These are phyloP conservation scores for Penicillium sp. DNA, from an alignment of 2,329 filamentous ascomycete species.

Conservation along the genomic window DNA sequence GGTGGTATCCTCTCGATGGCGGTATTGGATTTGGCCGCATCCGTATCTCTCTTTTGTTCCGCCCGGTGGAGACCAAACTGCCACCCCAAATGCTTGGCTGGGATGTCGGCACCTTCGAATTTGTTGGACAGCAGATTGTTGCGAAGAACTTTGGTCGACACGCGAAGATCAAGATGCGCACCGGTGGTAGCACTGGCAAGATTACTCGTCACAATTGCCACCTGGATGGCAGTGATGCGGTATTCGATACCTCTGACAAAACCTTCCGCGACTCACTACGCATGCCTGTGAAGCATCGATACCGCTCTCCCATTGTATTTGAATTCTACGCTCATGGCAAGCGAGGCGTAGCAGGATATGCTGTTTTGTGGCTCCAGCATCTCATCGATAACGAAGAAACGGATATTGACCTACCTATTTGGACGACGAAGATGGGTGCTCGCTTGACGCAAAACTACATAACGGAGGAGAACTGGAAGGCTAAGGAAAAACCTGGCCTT, in stretches of 20 bases:
- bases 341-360: constrained; percentile 70
- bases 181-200: constrained; percentile 76
- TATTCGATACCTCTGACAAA: constrained; percentile 57
- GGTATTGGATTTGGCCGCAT: constrained; percentile 89
- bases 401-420: constrained; percentile 84
- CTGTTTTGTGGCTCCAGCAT: constrained; percentile 81
- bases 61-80: constrained; percentile 79
- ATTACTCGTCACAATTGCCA: constrained; percentile 65
- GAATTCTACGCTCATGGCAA: constrained; percentile 74
- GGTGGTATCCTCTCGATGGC: constrained; percentile 96
- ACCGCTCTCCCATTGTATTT: constrained; percentile 84
- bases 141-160: constrained; percentile 62
- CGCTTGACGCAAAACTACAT: constrained; percentile 91
- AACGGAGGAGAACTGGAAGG: constrained; percentile 69
- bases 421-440: constrained; percentile 72
- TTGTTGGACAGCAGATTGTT: constrained; percentile 68
- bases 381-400: constrained; percentile 75
- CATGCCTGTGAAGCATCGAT: constrained; percentile 85
- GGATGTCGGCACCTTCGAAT: constrained; percentile 94
- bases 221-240: constrained; percentile 58
- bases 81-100: constrained; percentile 86
- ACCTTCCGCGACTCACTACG: constrained; percentile 59
- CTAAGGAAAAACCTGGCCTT: constrained; percentile 65
- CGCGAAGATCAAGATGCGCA: constrained; percentile 72
- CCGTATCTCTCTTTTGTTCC: constrained; percentile 84